These are phyloP conservation scores for Nannochloris sp. DNA, from an alignment of 139 green algal genomes.

Conservation along the genomic window DNA sequence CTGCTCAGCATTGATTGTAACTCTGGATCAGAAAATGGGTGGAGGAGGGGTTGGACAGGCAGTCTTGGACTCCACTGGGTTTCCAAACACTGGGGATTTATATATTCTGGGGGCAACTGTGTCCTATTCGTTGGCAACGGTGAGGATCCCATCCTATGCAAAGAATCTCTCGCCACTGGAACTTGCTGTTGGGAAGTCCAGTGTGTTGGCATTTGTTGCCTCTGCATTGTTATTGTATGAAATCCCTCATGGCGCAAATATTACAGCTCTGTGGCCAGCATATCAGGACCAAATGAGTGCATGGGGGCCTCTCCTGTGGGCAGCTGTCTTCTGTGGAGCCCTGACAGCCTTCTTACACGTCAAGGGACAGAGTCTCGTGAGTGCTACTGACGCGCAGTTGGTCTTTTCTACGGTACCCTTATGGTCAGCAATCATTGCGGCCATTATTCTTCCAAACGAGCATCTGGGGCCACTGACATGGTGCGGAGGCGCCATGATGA, in stretches of 20 bases:
- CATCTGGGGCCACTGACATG: not conserved
- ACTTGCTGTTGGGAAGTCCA: slow-evolving; percentile 23
- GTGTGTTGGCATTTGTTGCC: slow-evolving; percentile 9
- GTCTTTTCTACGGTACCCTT: slow-evolving; percentile 22
- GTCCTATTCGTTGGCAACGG: slow-evolving; percentile 21
- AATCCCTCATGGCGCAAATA: not conserved
- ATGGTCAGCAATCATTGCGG: slow-evolving; percentile 13
- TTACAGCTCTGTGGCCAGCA: not conserved
- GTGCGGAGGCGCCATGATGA: slow-evolving; percentile 15
- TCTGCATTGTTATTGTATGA: not conserved
- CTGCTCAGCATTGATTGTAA: slow-evolving; percentile 20
- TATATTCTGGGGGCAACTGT: slow-evolving; percentile 20
- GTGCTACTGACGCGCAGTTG: slow-evolving; percentile 18
- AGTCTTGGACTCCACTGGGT: not conserved
- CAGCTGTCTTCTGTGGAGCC: slow-evolving; percentile 16
- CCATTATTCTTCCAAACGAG: slow-evolving; percentile 14
- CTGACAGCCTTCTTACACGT: slow-evolving; percentile 17
- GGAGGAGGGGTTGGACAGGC: not conserved
- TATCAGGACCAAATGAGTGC: not conserved
- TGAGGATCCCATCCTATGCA: slow-evolving; percentile 22
- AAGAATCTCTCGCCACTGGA: slow-evolving; percentile 12
- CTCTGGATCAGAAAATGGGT: slow-evolving; percentile 7
- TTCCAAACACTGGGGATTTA: not conserved
- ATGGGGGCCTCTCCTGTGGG: slow-evolving; percentile 11
- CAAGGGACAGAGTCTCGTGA: slow-evolving; percentile 24